Evolutionary conservation across 169 alveolate genomes (phyloP), one percentile per base, ranked within the genome.

Genomic region (Eimeria maxima): DNA sequence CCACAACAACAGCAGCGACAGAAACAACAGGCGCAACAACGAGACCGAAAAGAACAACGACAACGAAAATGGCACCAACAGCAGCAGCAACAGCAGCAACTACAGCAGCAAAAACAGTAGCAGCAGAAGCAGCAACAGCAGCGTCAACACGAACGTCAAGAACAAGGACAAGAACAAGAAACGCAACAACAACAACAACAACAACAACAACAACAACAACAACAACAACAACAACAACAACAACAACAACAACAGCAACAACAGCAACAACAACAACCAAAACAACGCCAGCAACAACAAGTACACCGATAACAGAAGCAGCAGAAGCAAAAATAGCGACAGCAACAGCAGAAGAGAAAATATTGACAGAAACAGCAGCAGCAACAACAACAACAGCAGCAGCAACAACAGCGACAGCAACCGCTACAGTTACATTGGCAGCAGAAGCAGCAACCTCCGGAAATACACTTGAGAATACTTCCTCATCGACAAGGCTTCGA

Each of bases 61-160:
- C 87, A 44, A 14, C 87, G 42, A 42, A 55, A 38, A n/a, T 60
- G 42, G 16, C 87, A 33, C 60, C 87, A 74, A 29, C 87, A 74
- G 11, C 87, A 74, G 44, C 44, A 69, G 44, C 57, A 50, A 50
- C 57, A 50, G 57, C 57, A 50, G 57, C 57, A 50, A 50, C 57
- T n/a, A n/a, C n/a, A n/a, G n/a, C n/a, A n/a, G n/a, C n/a, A n/a
- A n/a, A n/a, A n/a, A n/a, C n/a, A n/a, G n/a, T n/a, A n/a, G n/a
- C n/a, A n/a, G n/a, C n/a, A n/a, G n/a, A n/a, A n/a, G n/a, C 57
- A 50, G 57, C 57, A 50, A 11, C 57, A 50, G 11, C 57, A 50
- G 18, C 18, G 11, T 5, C 57, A 50, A 11, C 57, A 50, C 57
- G 16, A 53, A 14, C 60, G 20, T 14, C 60, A 53, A 14, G 2